These are phyloP conservation scores for Dalbergia cochinchinensis DNA, from an alignment of 306 rosid genomes.

Conservation along the genomic window DNA sequence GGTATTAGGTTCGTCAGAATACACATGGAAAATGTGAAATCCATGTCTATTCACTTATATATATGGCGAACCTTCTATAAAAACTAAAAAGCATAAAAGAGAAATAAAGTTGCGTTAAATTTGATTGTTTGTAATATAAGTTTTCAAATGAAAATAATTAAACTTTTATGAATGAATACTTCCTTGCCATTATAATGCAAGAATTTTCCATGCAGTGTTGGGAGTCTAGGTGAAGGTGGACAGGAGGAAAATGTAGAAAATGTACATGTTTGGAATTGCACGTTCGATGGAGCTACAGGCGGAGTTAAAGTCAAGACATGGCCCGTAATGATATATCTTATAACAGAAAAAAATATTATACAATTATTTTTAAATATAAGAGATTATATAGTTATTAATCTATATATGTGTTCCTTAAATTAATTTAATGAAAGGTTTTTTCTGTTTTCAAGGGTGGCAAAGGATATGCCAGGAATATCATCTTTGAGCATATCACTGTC, in stretches of 20 bases:
- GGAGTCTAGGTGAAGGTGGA: constrained; percentile 50
- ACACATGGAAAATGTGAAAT: neutral
- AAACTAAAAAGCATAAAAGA: neutral
- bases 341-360: too few relatives aligned
- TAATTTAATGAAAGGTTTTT: neutral
- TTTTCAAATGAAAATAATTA: neutral
- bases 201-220: constrained; percentile 46
- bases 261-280: constrained; percentile 45
- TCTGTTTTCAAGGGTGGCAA: constrained; percentile 44
- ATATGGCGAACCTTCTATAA: neutral
- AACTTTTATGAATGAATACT: neutral
- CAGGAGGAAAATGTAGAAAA: constrained; percentile 32
- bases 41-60: neutral
- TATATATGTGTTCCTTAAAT: neutral
- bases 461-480: constrained; percentile 31
- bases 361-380: neutral
- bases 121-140: neutral
- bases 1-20: constrained; percentile 63
- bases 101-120: neutral
- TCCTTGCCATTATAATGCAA: neutral
- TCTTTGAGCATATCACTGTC: constrained; percentile 36
- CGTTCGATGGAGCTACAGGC: constrained; percentile 43
- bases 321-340: constrained; percentile 42
- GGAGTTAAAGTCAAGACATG: constrained; percentile 59
- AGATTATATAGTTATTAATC: neutral